Evolutionary conservation across 2,329 filamentous ascomycete genomes (phyloP).

Genomic region (Drechslerella dactyloides): DNA sequence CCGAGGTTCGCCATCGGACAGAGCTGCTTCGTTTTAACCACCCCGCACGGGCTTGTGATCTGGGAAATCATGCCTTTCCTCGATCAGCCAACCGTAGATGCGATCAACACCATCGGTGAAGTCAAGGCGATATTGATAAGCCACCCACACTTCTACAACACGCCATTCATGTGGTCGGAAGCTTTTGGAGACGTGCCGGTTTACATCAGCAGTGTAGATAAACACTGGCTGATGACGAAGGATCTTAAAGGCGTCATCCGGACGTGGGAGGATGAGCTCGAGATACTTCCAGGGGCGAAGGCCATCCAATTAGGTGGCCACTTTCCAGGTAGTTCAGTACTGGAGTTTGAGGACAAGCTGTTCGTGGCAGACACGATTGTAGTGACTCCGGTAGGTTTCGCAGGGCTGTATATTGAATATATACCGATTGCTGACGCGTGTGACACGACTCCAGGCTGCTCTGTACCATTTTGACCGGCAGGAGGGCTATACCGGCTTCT

Average conservation of each 20-base stretch:
- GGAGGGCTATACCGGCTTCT: slow-evolving; percentile 63
- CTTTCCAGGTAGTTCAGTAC: slow-evolving; percentile 75
- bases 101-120: slow-evolving; percentile 69
- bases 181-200: slow-evolving; percentile 71
- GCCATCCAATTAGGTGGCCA: slow-evolving; percentile 78
- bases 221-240: slow-evolving; percentile 66
- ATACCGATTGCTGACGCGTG: background rate
- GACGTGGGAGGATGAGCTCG: slow-evolving; percentile 60
- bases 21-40: slow-evolving; percentile 72
- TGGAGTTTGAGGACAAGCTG: slow-evolving; percentile 68
- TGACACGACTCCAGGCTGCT: slow-evolving; percentile 37
- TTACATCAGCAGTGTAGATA: slow-evolving; percentile 71
- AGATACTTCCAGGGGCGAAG: slow-evolving; percentile 62
- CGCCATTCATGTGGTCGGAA: slow-evolving; percentile 74
- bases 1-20: slow-evolving; percentile 76
- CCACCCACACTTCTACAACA: slow-evolving; percentile 83
- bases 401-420: background rate
- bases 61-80: slow-evolving; percentile 80
- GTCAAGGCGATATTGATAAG: slow-evolving; percentile 75
- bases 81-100: slow-evolving; percentile 67
- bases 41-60: slow-evolving; percentile 72
- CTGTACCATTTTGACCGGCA: slow-evolving; percentile 58
- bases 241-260: slow-evolving; percentile 56
- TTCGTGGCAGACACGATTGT: slow-evolving; percentile 79
- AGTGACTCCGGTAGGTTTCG: slow-evolving; percentile 65